A percentile compares a stretch with the other conserved stretches of the same genome.
These are phyloP conservation scores for Didymella lethalis DNA, from an alignment of 2,329 filamentous ascomycete genomes.

Conservation along the genomic window DNA sequence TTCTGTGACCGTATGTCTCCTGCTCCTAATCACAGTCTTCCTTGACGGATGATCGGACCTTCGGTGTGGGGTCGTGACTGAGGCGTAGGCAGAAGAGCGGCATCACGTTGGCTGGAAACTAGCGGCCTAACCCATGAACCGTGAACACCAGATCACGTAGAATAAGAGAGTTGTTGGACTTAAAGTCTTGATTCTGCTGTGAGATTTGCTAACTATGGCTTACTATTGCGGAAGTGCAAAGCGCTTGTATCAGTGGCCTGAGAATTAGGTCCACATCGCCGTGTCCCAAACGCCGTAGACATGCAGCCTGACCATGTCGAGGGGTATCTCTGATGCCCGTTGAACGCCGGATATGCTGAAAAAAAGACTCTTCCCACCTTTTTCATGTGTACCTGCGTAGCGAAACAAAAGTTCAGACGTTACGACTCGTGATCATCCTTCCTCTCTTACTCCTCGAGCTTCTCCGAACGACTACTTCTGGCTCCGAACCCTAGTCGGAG, in stretches of 20 bases:
- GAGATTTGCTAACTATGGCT: neutral
- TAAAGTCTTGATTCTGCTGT: neutral
- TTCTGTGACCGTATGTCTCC: neutral
- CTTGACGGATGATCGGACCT: no score
- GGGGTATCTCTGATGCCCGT: slow-evolving; percentile 19
- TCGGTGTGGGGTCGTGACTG: neutral
- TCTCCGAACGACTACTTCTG: neutral
- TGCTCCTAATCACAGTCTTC: no score
- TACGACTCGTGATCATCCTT: neutral
- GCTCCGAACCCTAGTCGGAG: slow-evolving; percentile 33
- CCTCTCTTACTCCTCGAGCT: neutral
- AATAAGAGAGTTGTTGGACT: neutral
- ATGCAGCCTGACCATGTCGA: slow-evolving; percentile 20
- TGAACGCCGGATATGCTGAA: slow-evolving; percentile 18
- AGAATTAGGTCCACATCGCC: neutral
- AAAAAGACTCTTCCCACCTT: neutral
- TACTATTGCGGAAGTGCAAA: neutral
- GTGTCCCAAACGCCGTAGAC: slow-evolving; percentile 13
- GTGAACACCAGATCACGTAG: neutral
- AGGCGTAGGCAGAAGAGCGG: neutral
- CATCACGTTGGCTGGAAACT: neutral
- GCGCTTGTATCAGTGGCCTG: neutral
- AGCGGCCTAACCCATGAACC: neutral
- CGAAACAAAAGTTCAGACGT: neutral
- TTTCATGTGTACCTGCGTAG: neutral